These are phyloP conservation scores for Fusarium beomiforme DNA, from an alignment of 2,329 filamentous ascomycete genomes.

Conservation along the genomic window DNA sequence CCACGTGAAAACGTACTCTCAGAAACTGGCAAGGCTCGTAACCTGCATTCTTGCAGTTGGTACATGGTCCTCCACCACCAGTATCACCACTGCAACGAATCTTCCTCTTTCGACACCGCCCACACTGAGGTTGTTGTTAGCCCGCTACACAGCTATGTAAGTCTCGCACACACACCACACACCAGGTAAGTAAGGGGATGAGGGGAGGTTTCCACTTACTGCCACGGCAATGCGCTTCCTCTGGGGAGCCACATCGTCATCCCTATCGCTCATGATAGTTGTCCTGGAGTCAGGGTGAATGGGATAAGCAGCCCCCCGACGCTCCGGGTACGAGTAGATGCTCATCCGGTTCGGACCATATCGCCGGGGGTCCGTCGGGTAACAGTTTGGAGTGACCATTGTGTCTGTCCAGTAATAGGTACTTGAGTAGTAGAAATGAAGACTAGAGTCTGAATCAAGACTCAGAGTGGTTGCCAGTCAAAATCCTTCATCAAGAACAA, in stretches of 20 bases:
- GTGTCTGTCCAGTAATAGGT: neutral
- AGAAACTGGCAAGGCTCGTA: conserved; percentile 80
- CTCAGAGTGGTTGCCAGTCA: neutral
- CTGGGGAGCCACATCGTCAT: conserved; percentile 55
- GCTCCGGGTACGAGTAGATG: conserved; percentile 36
- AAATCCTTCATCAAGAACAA: conserved; percentile 24
- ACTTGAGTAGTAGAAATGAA: neutral
- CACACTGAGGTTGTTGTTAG: conserved; percentile 69
- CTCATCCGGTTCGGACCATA: conserved; percentile 16
- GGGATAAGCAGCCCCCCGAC: conserved; percentile 28
- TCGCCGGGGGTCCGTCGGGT: conserved; percentile 35
- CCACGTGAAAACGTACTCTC: conserved; percentile 67
- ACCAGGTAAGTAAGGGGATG: conserved; percentile 24
- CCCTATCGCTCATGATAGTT: conserved; percentile 45
- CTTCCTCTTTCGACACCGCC: conserved; percentile 90
- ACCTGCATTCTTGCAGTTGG: conserved; percentile 82
- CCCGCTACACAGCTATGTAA: conserved; percentile 33
- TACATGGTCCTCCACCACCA: conserved; percentile 79
- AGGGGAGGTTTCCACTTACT: conserved; percentile 52
- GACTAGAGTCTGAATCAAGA: neutral
- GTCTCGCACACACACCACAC: conserved; percentile 40
- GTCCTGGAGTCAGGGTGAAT: conserved; percentile 33
- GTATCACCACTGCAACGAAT: conserved; percentile 92
- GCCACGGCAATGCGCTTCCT: conserved; percentile 69
- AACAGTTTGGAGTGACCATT: conserved; percentile 38